Conservation (phyloP, 305 asterid genomes). For the Withania somnifera region DNA sequence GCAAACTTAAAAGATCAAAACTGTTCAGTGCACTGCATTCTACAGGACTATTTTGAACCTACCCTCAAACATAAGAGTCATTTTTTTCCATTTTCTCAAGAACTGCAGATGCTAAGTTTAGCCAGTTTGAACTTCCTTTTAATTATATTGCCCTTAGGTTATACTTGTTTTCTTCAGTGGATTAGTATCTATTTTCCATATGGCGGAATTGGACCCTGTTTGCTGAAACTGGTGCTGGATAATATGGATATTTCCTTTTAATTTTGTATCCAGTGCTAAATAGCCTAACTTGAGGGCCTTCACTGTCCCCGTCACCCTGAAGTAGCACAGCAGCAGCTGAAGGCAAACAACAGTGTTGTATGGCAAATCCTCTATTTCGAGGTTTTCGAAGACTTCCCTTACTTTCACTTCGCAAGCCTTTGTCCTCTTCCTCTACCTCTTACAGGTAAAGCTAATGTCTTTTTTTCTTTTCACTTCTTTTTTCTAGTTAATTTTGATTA, state of each 20-base stretch:
- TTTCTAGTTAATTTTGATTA: too few species aligned
- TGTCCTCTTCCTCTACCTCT: background rate
- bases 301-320: background rate
- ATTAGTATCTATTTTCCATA: too few species aligned
- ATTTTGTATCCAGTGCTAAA: background rate
- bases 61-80: background rate
- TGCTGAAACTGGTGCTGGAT: background rate
- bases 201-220: background rate
- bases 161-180: background rate
- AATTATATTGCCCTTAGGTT: background rate
- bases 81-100: background rate
- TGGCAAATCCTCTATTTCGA: conserved; percentile 24
- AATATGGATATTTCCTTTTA: background rate
- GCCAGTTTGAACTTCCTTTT: background rate
- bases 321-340: background rate
- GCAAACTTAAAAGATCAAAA: background rate
- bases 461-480: too few species aligned
- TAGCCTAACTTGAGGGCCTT: background rate
- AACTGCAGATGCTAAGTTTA: background rate
- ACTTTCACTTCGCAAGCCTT: conserved; percentile 7
- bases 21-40: background rate
- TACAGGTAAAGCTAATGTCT: background rate
- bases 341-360: background rate
- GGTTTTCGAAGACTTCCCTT: conserved; percentile 16
- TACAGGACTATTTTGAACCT: background rate